These are phyloP conservation scores for Podaxis sp. DNA, from an alignment of 768 basidiomycete genomes.

Conservation along the genomic window DNA sequence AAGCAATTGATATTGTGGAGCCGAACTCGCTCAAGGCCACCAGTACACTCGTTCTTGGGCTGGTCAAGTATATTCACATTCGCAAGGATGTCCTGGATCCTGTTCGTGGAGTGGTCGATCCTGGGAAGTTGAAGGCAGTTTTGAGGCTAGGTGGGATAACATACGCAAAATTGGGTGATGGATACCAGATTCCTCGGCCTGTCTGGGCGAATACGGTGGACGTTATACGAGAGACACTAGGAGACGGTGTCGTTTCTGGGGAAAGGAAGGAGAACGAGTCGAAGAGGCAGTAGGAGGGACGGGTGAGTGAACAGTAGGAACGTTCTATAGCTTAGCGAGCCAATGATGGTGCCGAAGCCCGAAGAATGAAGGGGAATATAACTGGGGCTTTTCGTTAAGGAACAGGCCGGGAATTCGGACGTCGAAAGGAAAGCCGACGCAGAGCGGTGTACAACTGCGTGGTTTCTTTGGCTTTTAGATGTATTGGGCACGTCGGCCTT, in stretches of 20 bases:
- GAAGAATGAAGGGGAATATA: too few relatives aligned
- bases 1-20: conserved; percentile 39
- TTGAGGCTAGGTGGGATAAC: conserved; percentile 52
- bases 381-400: too few relatives aligned
- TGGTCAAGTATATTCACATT: conserved; percentile 55
- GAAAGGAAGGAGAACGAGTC: background rate
- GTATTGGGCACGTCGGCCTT: background rate
- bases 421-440: too few relatives aligned
- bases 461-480: too few relatives aligned
- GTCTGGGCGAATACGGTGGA: conserved; percentile 20
- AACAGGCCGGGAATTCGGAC: too few relatives aligned
- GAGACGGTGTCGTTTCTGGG: background rate
- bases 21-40: conserved; percentile 31
- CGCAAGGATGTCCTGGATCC: conserved; percentile 49
- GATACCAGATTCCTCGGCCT: conserved; percentile 47
- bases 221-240: conserved; percentile 7
- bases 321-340: too few relatives aligned
- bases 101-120: conserved; percentile 33
- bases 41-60: conserved; percentile 47
- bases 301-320: background rate
- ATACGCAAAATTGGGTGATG: conserved; percentile 41
- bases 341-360: too few relatives aligned
- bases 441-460: too few relatives aligned
- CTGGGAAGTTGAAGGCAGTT: conserved; percentile 44
- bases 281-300: too few relatives aligned